Conservation (phyloP, 192 early-diverging fungal species). For the Piromyces finnis region DNA sequence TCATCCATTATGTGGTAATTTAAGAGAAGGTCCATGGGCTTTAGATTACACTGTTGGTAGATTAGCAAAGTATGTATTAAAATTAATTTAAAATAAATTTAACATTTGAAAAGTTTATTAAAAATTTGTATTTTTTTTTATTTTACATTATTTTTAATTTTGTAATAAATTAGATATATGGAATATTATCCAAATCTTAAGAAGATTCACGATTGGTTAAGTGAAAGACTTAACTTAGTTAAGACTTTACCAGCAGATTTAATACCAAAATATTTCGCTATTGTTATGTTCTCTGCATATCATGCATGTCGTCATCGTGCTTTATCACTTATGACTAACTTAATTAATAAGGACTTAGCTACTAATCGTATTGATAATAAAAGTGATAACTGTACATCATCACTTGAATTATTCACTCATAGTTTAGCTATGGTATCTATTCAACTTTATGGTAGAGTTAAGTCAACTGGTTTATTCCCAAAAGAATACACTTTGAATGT, state of each 20-base stretch:
- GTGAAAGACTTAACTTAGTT: constrained; percentile 47
- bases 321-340: constrained; percentile 16
- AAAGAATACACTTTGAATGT: constrained; percentile 7
- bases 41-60: constrained; percentile 70
- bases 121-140: no score
- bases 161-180: constrained; percentile 11
- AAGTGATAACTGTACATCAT: constrained; percentile 31
- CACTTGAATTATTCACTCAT: constrained; percentile 43
- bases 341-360: background rate
- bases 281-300: constrained; percentile 62
- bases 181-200: constrained; percentile 11
- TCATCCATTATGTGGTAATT: constrained; percentile 74
- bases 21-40: constrained; percentile 82
- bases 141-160: no score
- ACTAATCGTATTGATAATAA: background rate
- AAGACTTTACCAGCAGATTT: constrained; percentile 63
- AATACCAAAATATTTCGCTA: constrained; percentile 83
- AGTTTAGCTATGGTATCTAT: constrained; percentile 59
- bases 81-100: background rate
- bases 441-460: constrained; percentile 66
- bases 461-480: constrained; percentile 69
- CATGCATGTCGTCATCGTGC: constrained; percentile 44
- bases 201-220: constrained; percentile 55
- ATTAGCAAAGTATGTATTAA: constrained; percentile 27
- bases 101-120: constrained; percentile 1